Percentiles rank a stretch among this genome's conserved stretches.
Conservation (phyloP, 495 filamentous ascomycete species). For the Diplogelasinospora grovesii region DNA sequence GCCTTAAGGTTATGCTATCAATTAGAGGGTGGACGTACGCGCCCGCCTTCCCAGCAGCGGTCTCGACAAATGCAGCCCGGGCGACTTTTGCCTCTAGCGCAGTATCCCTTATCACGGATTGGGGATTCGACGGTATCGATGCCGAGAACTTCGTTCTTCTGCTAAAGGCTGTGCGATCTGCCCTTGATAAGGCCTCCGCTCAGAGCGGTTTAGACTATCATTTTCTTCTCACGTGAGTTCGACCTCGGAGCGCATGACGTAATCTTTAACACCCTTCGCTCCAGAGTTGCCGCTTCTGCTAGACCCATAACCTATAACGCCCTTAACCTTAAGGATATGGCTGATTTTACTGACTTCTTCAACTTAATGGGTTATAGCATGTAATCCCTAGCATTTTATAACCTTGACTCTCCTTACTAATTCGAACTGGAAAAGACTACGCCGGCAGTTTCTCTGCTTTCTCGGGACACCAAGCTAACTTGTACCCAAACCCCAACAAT, state of each 20-base stretch:
- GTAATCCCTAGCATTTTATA: no score
- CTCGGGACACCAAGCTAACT: conserved; percentile 71
- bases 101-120: conserved; percentile 57
- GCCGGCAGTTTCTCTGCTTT: conserved; percentile 58
- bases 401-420: no score
- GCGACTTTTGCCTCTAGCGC: conserved; percentile 60
- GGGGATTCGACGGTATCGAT: conserved; percentile 49
- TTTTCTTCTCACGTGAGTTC: conserved; percentile 74
- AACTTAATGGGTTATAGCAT: conserved; percentile 88
- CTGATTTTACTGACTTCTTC: conserved; percentile 69
- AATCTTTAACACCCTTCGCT: no score
- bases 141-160: conserved; percentile 68
- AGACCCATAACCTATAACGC: conserved; percentile 61
- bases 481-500: conserved; percentile 49
- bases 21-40: conserved; percentile 93
- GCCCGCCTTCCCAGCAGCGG: conserved; percentile 63
- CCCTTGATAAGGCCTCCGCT: conserved; percentile 58
- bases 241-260: no score
- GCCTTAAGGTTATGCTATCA: conserved; percentile 76
- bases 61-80: conserved; percentile 48
- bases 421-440: no score
- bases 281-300: conserved; percentile 56
- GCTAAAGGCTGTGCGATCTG: conserved; percentile 55
- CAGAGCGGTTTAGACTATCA: conserved; percentile 42
- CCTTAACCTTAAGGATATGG: conserved; percentile 60